phyloP scores from a whole-genome alignment of 345 rosid genomes.

The Melaleuca alternifolia region DNA sequence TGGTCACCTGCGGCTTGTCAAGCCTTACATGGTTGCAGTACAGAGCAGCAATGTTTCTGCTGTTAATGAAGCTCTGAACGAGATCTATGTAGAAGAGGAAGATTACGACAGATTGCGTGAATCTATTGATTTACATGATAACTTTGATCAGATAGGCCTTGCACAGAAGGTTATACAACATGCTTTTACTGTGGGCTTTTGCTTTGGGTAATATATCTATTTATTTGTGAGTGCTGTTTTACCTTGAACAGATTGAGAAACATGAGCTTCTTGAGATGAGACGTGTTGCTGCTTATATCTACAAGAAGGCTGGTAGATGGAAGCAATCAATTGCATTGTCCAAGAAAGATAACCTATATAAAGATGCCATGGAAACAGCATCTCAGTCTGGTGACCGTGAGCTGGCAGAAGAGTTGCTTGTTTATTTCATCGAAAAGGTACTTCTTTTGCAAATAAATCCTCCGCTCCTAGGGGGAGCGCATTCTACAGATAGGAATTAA shows the following conservation, averaged over 20 bases:
- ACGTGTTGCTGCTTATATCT: slow-evolving; percentile 94
- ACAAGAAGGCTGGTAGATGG: slow-evolving; percentile 98
- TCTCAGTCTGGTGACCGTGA: slow-evolving; percentile 96
- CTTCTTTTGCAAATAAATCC: slow-evolving; percentile 43
- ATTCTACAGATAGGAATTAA: slow-evolving; percentile 36
- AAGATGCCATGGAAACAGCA: slow-evolving; percentile 98
- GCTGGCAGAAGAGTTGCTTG: slow-evolving; percentile 88
- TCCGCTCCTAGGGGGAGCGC: slow-evolving; percentile 15
- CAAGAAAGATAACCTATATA: slow-evolving; percentile 86
- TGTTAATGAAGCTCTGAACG: slow-evolving; percentile 89
- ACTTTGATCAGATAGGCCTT: slow-evolving; percentile 88
- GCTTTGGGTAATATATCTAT: background rate
- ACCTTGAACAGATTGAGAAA: slow-evolving; percentile 72
- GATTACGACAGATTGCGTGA: slow-evolving; percentile 92
- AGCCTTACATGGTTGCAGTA: slow-evolving; percentile 96
- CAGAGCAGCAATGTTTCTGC: slow-evolving; percentile 93
- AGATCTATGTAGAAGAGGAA: slow-evolving; percentile 90
- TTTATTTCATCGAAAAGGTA: slow-evolving; percentile 90
- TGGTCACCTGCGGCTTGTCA: slow-evolving; percentile 83
- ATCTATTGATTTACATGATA: slow-evolving; percentile 85
- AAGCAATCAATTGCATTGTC: slow-evolving; percentile 95
- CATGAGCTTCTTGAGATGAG: slow-evolving; percentile 99
- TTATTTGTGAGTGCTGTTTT: background rate
- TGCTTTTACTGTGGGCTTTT: background rate
- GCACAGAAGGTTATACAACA: slow-evolving; percentile 61